Evolutionary conservation across 2,329 filamentous ascomycete genomes (phyloP), one percentile per base, ranked within the genome.

Genomic region (Penicillium fuscoglaucum): DNA sequence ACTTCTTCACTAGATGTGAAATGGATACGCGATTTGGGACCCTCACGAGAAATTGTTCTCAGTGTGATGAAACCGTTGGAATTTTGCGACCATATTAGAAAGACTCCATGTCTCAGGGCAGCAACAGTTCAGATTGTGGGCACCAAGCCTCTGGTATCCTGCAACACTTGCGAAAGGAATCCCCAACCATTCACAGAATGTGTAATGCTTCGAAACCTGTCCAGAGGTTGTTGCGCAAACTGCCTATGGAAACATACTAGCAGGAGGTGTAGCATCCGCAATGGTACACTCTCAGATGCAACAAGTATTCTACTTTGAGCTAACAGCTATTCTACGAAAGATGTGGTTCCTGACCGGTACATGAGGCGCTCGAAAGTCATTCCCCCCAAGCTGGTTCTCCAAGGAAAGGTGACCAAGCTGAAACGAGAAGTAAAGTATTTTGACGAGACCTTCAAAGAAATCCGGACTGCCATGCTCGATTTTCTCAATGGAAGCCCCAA

Each of bases 1-100:
- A 1, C 1, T 39, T 0, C 2, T 15, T 15, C 21, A 26, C 3
- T 1, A 15, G 0, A 26, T 4, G 4, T 43, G 40, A 43, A 15
- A 15, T 0, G 0, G 24, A 13, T 29, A 10, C 24, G 9, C 2
- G 2, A 4, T 9, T n/a, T 28, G 15, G 17, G n/a, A 10, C 43
- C 4, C 24, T 45, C 9, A 10, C 8, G 24, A 28, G 43, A 45
- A 12, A 12, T 45, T 28, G 24, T 13, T 9, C 26, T 45, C 2
- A n/a, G 1, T 28, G 15, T 12, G 12, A 45, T 45, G 9, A 1
- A 15, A n/a, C 17, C 17, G 21, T 10, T 15, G 2, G 2, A 6
- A 6, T n/a, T 45, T n/a, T 12, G 6, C 4, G 5, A 31, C 5
- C 1, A 1, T 31, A 13, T 31, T 31, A 6, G 1, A 31, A 2